Evolutionary conservation across 345 rosid species (phyloP), one percentile per base, ranked within the genome.

Genomic region (Arabidopsis arenosa): DNA sequence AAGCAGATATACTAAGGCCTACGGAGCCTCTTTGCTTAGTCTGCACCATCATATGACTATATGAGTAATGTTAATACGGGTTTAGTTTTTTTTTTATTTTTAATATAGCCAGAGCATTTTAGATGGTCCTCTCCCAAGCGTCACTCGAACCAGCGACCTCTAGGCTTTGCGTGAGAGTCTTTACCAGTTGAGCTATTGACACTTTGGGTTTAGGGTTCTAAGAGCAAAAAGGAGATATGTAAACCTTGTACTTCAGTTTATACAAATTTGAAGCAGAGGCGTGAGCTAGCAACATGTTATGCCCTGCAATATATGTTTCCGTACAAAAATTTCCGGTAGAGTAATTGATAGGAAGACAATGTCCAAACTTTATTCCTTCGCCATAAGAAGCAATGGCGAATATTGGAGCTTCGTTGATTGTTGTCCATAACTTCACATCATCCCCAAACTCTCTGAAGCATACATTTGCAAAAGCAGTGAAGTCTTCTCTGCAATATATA

Each of bases 401-500:
- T 17, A 80, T 32, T 5, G 83, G 87, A 8, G 97, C 90, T 82
- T 93, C 98, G 36, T 91, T 88, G 37, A 90, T 64, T 6, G 96
- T 90, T 7, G 81, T 71, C 98, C 96, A 93, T 69, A 86, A 47
- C 33, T 75, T 79, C 70, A 90, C 86, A 65, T 89, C 81, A 11
- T 87, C 83, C 4, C 98, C 96, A 33, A 93, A 90, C 79, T 90
- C 93, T 58, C 81, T 83, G 68, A 89, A 93, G 82, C 84, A 28
- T 28, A 28, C 30, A 28, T 28, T 3, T 28, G 30, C 30, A 28
- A 28, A 28, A 28, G 30, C 30, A 57, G 90, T 84, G 85, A 90
- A 92, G 73, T 92, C 97, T 55, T 84, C 74, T 81, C 96, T 90
- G 88, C 88, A 84, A 18, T 18, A 58, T 51, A 51, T 44, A 36